Conservation (phyloP, 495 filamentous ascomycete species). For the Lineolata rhizophorae region DNA sequence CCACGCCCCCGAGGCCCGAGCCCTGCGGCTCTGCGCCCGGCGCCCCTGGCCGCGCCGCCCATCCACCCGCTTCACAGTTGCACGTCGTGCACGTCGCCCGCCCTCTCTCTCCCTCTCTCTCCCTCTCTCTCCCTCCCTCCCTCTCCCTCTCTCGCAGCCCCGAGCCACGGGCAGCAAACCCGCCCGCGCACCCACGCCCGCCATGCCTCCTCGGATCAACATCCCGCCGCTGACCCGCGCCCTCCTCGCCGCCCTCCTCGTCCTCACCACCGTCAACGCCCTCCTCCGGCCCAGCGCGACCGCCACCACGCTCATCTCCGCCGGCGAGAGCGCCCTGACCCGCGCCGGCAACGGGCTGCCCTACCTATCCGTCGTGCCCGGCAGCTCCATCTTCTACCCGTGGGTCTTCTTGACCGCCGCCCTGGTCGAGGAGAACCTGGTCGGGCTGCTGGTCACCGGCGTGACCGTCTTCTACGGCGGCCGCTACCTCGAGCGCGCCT, state of each 20-base stretch:
- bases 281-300: constrained; percentile 41
- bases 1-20: no score
- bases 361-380: constrained; percentile 72
- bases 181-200: no score
- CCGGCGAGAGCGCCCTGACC: constrained; percentile 10
- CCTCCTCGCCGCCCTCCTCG: constrained; percentile 48
- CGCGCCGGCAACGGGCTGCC: constrained; percentile 35
- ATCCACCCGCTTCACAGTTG: no score
- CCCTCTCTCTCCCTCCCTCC: neutral
- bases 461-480: constrained; percentile 81
- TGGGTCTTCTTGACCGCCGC: constrained; percentile 82
- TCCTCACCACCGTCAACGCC: constrained; percentile 64
- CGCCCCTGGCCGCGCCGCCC: no score
- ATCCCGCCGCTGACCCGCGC: constrained; percentile 77
- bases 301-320: constrained; percentile 25
- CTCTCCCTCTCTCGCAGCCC: constrained; percentile 3
- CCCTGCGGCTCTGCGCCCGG: no score
- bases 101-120: no score
- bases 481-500: constrained; percentile 85
- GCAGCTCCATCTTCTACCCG: constrained; percentile 62
- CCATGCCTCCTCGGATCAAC: no score
- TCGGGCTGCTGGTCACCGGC: constrained; percentile 61
- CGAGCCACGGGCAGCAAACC: constrained; percentile 9
- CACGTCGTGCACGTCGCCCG: no score
- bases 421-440: constrained; percentile 81